Percentiles rank a stretch among this genome's conserved stretches.
Evolutionary conservation across 305 asterid species (phyloP).

Genomic region (Fraxinus sp.): DNA sequence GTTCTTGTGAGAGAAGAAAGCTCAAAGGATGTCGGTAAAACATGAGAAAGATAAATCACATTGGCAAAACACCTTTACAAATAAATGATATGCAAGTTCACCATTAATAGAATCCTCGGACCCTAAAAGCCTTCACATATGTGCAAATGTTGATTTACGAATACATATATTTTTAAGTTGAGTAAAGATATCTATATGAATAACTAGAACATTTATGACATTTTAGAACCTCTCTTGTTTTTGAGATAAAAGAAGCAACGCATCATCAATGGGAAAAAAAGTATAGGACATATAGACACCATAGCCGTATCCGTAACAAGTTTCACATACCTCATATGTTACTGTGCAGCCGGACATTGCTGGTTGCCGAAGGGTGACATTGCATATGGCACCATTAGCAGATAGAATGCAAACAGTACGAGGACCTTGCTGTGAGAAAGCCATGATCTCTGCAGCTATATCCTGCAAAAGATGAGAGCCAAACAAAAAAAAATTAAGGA

Average conservation of each 20-base stretch:
- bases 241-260: background rate
- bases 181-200: background rate
- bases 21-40: background rate
- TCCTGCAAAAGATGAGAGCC: slow-evolving; percentile 38
- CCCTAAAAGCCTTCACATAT: background rate
- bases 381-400: slow-evolving; percentile 62
- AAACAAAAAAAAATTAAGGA: background rate
- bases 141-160: background rate
- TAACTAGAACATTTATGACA: background rate
- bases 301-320: background rate
- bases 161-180: background rate
- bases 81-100: background rate
- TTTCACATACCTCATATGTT: slow-evolving; percentile 49
- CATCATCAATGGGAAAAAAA: background rate
- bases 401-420: slow-evolving; percentile 65
- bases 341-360: slow-evolving; percentile 52
- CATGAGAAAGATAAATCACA: background rate
- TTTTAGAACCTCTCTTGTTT: background rate
- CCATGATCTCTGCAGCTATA: slow-evolving; percentile 50
- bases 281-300: background rate
- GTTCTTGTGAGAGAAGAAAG: background rate
- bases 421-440: slow-evolving; percentile 67
- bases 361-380: slow-evolving; percentile 61
- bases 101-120: background rate
- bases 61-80: background rate